Evolutionary conservation across 331 rosid species (phyloP).

Genomic region (Quercus tomentella): DNA sequence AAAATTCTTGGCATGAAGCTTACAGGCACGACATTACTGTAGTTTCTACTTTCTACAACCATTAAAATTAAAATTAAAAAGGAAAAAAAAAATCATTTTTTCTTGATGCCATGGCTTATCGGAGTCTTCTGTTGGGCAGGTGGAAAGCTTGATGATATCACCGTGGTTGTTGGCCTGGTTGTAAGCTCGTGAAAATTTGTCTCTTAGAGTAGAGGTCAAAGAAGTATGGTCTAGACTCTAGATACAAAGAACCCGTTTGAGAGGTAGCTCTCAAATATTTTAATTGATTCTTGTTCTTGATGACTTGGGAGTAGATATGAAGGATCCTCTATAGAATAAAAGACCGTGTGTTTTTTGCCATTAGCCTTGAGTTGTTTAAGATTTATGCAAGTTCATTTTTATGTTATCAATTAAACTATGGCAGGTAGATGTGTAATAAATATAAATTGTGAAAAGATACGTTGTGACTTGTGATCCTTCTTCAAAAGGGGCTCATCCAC

Average conservation of each 20-base stretch:
- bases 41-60: neutral
- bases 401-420: too few relatives aligned
- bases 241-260: constrained; percentile 1
- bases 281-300: neutral
- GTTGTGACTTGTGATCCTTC: too few relatives aligned
- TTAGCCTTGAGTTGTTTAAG: neutral
- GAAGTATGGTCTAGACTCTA: neutral
- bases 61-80: too few relatives aligned
- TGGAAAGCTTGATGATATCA: constrained; percentile 87
- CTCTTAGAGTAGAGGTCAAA: neutral
- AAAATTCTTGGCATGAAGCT: constrained; percentile 86
- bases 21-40: constrained; percentile 42
- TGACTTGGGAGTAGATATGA: neutral
- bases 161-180: constrained; percentile 74
- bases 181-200: constrained; percentile 47
- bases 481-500: too few relatives aligned
- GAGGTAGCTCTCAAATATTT: neutral
- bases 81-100: neutral
- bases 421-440: too few relatives aligned
- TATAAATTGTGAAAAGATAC: too few relatives aligned
- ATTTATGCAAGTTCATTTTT: too few relatives aligned
- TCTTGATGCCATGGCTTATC: neutral
- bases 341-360: neutral
- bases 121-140: constrained; percentile 40
- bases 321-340: neutral